phyloP scores from a whole-genome alignment of 495 filamentous ascomycete species.

The Talaromyces liani region DNA sequence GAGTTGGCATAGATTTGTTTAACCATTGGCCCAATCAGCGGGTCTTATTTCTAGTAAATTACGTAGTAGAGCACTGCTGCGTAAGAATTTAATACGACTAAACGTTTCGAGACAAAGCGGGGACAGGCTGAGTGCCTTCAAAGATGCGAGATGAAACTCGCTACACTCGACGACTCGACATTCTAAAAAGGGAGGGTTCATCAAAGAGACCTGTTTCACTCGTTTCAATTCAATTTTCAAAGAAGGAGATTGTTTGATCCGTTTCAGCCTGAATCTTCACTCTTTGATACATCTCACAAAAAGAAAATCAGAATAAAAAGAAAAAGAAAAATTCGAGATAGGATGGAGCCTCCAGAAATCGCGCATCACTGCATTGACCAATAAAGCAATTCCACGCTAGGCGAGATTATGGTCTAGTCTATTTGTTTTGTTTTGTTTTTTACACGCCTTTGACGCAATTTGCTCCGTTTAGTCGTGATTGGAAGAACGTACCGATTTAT shows the following conservation, averaged over 20 bases:
- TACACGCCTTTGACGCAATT: background rate
- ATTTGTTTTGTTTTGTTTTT: background rate
- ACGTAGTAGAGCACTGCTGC: background rate
- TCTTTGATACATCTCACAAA: background rate
- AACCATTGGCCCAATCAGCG: background rate
- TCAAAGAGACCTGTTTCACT: background rate
- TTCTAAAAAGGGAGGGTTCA: background rate
- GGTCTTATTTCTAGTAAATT: background rate
- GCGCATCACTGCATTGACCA: background rate
- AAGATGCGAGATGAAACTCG: background rate
- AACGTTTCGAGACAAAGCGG: background rate
- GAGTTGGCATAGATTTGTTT: background rate
- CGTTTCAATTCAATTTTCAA: background rate
- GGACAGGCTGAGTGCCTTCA: background rate
- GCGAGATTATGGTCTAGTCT: background rate
- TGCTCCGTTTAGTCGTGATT: background rate
- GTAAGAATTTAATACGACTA: background rate
- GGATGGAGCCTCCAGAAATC: background rate
- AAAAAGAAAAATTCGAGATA: background rate
- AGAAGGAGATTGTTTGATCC: background rate
- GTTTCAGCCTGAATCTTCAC: background rate
- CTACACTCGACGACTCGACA: background rate
- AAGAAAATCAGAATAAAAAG: background rate
- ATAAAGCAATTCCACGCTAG: background rate
- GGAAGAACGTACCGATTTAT: background rate